These are phyloP conservation scores for Avena eriantha DNA, from an alignment of 176 grass and related monocot species.

Conservation along the genomic window DNA sequence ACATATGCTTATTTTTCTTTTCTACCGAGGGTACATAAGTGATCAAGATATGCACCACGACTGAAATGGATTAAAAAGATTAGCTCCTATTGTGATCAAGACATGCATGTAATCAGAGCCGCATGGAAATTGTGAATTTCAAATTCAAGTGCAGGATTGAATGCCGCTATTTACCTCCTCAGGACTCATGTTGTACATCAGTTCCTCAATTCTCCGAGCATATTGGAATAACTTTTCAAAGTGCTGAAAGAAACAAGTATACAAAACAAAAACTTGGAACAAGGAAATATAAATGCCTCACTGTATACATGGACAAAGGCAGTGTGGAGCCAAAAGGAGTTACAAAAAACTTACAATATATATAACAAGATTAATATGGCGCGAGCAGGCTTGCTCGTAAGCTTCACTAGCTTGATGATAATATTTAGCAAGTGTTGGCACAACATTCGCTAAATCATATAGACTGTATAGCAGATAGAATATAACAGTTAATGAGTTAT, in stretches of 20 bases:
- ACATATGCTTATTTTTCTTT: slow-evolving; percentile 8
- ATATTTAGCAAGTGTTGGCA: slow-evolving; percentile 90
- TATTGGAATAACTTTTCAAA: slow-evolving; percentile 96
- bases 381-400: slow-evolving; percentile 89
- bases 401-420: slow-evolving; percentile 99
- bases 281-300: background rate
- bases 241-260: slow-evolving; percentile 58
- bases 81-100: background rate
- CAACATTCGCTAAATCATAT: slow-evolving; percentile 93
- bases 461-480: slow-evolving; percentile 51
- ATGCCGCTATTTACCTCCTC: slow-evolving; percentile 60
- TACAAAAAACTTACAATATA: slow-evolving; percentile 78
- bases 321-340: slow-evolving; percentile 23
- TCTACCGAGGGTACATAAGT: background rate
- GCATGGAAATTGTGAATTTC: slow-evolving; percentile 11
- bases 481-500: slow-evolving; percentile 18
- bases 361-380: slow-evolving; percentile 97
- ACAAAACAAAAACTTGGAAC: slow-evolving; percentile 14
- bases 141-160: background rate
- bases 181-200: slow-evolving; percentile 74
- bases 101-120: background rate
- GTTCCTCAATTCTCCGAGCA: slow-evolving; percentile 81
- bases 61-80: background rate
- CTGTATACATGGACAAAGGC: slow-evolving; percentile 6
- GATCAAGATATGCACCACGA: background rate